These are phyloP conservation scores for Aspergillus latus DNA, from an alignment of 2,329 filamentous ascomycete species.

Conservation along the genomic window DNA sequence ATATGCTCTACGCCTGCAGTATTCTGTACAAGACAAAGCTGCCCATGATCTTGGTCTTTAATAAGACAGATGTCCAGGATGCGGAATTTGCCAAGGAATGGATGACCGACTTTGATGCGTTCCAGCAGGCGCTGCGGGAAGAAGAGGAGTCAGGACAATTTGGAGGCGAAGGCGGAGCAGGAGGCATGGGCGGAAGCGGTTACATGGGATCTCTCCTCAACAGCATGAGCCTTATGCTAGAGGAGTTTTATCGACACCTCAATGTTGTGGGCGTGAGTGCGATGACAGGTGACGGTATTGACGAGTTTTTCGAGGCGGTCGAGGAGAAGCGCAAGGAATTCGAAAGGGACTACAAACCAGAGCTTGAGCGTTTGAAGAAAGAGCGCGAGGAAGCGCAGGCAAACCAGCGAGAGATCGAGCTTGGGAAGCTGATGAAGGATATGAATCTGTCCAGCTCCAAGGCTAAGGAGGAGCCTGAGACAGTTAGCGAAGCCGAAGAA, in stretches of 20 bases:
- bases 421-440: constrained; percentile 92
- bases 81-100: constrained; percentile 91
- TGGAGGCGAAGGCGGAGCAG: constrained; percentile 64
- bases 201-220: constrained; percentile 97
- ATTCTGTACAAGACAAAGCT: constrained; percentile 98
- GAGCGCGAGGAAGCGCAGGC: constrained; percentile 76
- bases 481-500: constrained; percentile 52
- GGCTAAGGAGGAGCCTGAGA: constrained; percentile 39
- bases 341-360: constrained; percentile 83
- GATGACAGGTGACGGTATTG: constrained; percentile 86
- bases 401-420: constrained; percentile 70
- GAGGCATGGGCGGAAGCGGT: constrained; percentile 70
- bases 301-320: constrained; percentile 91
- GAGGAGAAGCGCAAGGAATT: constrained; percentile 86
- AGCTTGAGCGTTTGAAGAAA: constrained; percentile 74
- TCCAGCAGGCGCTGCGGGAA: constrained; percentile 77
- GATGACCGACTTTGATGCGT: constrained; percentile 99
- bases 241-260: constrained; percentile 95
- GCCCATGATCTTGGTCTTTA: constrained; percentile 98
- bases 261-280: constrained; percentile 91
- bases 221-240: constrained; percentile 95
- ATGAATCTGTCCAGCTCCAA: constrained; percentile 64
- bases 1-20: constrained; percentile 98
- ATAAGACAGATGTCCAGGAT: constrained; percentile 96
- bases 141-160: constrained; percentile 79